A percentile compares a stretch with the other conserved stretches of the same genome.
Conservation (phyloP, 2,329 filamentous ascomycete species). For the Cyclaneusma minus region DNA sequence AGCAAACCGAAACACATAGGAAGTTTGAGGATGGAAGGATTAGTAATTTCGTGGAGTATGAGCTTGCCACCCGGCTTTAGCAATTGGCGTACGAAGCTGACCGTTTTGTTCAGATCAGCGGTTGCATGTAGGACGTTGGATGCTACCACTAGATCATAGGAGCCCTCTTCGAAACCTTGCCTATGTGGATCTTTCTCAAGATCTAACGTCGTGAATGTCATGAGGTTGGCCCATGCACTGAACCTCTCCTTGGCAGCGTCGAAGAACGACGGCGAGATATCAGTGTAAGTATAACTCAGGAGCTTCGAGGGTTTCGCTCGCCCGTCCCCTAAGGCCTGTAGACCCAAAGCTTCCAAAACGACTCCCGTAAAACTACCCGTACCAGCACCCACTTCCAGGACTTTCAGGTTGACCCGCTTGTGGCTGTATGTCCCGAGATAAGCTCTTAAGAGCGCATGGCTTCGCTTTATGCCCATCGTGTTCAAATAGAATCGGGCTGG, state of each 20-base stretch:
- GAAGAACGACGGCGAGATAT: constrained; percentile 24
- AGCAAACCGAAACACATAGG: constrained; percentile 20
- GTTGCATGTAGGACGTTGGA: constrained; percentile 23
- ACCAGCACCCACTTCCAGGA: constrained; percentile 13
- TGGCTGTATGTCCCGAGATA: constrained; percentile 5
- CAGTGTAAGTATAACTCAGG: constrained; percentile 26
- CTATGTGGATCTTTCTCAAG: constrained; percentile 11
- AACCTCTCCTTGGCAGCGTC: constrained; percentile 5
- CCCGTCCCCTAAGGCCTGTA: too few relatives aligned
- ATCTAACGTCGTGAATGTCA: constrained; percentile 19
- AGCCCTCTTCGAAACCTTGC: constrained; percentile 16
- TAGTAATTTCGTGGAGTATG: constrained; percentile 13
- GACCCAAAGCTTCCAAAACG: constrained; percentile 2
- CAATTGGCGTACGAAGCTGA: constrained; percentile 13
- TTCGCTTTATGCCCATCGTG: too few relatives aligned
- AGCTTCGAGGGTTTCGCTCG: too few relatives aligned
- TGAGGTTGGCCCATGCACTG: constrained; percentile 2
- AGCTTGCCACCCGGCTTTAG: constrained; percentile 16
- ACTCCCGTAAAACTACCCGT: constrained; percentile 7
- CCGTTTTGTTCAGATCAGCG: constrained; percentile 9
- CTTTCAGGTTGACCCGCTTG: constrained; percentile 9
- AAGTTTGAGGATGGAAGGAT: constrained; percentile 6
- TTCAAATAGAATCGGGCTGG: too few relatives aligned
- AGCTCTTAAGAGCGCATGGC: background rate
- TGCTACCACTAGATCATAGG: constrained; percentile 23